Evolutionary conservation across 805 yeast genomes (phyloP), one percentile per base, ranked within the genome.

Genomic region (Metschnikowia arizonensis): DNA sequence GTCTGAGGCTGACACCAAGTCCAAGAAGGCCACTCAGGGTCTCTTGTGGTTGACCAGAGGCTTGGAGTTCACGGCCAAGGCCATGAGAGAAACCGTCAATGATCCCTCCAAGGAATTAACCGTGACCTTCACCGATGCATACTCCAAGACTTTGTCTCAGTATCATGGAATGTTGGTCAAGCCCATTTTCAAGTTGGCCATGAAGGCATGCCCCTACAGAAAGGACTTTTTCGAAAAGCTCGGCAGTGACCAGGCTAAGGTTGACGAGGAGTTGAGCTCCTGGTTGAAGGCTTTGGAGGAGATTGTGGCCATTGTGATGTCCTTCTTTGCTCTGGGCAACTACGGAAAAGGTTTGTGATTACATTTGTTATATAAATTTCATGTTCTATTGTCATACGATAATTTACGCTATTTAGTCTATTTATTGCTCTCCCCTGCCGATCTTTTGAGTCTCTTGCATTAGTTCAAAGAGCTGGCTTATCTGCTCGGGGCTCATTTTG

Each of bases 121-220:
- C 45, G 78, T 74, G 60, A 81, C 95, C 26, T 88, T 88, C 74
- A 86, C 89, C 44, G 85, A 82, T 57, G 85, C 95, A n/a, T 88
- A 88, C 71, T 60, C 74, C 50, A 85, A 83, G 68, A 88, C 96
- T 4, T 76, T 88, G 62, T 76, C 84, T 48, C 81, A 88, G 65
- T 83, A 81, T 68, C 97, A 88, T 69, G 82, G 83, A 44, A 79
- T 88, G 77, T 72, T 88, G 58, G 75, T 88, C 50, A 85, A 83
- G 60, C 96, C 96, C 23, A 81, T 89, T 43, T 88, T 88, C 78
- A 87, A 87, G 69, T 75, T 89, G 63, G 97, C 97, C 40, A 89
- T 88, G 96, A 86, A 85, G 66, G 95, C 96, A 1, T 87, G 95
- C 66, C 97, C 97, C 10, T 89, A 87, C 68, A 80, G 96, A 72